phyloP scores from a whole-genome alignment of 495 filamentous ascomycete species.

The Penicillium longicatenatum region DNA sequence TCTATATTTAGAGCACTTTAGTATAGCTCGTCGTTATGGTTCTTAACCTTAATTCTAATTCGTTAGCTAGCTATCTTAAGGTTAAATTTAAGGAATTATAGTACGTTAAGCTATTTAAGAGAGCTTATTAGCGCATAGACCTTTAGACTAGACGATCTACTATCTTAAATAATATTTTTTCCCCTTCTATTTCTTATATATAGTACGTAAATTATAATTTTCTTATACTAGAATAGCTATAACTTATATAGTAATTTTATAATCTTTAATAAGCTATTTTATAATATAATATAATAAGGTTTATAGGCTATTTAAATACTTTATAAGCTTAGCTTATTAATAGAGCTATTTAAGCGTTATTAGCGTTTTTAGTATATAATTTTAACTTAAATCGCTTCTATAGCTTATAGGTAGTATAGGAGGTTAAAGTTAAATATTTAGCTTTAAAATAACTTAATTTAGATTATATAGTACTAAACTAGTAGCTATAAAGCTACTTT shows the following conservation, averaged over 20 bases:
- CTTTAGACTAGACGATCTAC: background rate
- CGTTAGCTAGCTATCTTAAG: background rate
- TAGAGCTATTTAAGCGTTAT: background rate
- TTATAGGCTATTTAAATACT: background rate
- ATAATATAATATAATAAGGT: background rate
- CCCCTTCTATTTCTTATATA: background rate
- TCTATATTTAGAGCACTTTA: background rate
- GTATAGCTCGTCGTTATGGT: background rate
- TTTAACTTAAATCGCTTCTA: too few relatives aligned
- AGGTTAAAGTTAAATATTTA: background rate
- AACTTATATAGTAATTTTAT: background rate
- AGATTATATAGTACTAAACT: background rate
- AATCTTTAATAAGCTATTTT: background rate
- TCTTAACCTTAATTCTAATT: background rate
- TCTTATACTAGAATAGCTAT: background rate
- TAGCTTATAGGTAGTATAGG: background rate
- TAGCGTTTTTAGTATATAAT: background rate
- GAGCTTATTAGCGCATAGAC: background rate
- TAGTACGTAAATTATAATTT: background rate
- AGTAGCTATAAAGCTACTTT: background rate
- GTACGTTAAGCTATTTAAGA: background rate
- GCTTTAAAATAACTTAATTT: background rate
- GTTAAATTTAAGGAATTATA: background rate
- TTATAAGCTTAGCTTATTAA: background rate
- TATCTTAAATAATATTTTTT: background rate